Evolutionary conservation across 352 stramenopile genomes (phyloP).

Genomic region (Pythium utonaiense): DNA sequence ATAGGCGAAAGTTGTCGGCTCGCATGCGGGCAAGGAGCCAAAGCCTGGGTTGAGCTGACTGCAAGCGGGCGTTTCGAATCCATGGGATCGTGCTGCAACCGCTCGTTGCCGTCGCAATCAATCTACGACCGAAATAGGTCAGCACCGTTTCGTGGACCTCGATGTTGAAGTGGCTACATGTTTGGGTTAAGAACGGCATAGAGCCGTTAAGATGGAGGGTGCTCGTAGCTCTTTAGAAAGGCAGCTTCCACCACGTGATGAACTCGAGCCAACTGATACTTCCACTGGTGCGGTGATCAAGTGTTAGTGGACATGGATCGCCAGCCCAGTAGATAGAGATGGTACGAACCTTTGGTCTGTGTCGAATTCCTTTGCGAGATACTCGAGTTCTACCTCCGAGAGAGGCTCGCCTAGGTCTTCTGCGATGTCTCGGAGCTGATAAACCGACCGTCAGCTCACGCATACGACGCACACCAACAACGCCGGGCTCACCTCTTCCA

Average conservation of each 20-base stretch:
- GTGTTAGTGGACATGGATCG: too few relatives aligned
- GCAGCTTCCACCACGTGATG: conserved; percentile 76
- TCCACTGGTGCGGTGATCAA: too few relatives aligned
- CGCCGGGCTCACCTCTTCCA: conserved; percentile 42
- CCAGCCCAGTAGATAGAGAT: too few relatives aligned
- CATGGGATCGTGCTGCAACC: conserved; percentile 9
- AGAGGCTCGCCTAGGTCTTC: conserved; percentile 72
- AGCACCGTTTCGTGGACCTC: neutral
- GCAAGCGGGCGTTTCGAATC: conserved; percentile 7
- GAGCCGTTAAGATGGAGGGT: too few relatives aligned
- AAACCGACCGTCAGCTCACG: neutral
- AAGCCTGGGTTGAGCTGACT: neutral
- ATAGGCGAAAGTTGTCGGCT: conserved; percentile 1
- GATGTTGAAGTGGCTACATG: conserved; percentile 18
- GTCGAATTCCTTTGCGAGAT: conserved; percentile 71
- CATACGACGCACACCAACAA: neutral
- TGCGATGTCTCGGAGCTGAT: conserved; percentile 62
- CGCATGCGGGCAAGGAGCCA: conserved; percentile 7
- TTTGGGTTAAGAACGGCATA: neutral
- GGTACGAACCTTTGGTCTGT: conserved; percentile 47
- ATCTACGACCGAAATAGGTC: neutral
- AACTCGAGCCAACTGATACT: conserved; percentile 71
- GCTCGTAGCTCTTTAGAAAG: conserved; percentile 35
- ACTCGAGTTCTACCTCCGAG: conserved; percentile 67
- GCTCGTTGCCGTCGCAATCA: neutral